Base-by-base conservation (phyloP, 108 stramenopile genomes). In the Discostella pseudostelligera region DNA sequence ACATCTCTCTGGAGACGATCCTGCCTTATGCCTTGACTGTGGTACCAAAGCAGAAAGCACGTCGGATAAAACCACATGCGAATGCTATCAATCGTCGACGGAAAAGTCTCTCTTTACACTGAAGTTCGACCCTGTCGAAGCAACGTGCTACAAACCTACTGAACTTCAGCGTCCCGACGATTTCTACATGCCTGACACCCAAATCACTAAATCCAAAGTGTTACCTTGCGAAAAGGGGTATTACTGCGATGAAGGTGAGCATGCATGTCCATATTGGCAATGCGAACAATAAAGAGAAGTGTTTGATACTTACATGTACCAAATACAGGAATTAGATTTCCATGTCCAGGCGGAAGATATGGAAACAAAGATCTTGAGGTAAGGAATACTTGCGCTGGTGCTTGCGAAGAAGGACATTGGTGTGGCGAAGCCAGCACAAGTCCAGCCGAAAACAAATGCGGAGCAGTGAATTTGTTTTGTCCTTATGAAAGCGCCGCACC, bases 81-180 rank as follows among this genome's bases (percentile, higher is more conserved):
- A 63, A 43, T 76, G 74, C 32, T 54, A 67, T 42, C 67, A 76
- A 58, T 76, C 74, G n/a, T 61, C 62, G 19, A 76, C 74, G 7
- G 59, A 76, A 35, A 68, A 59, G 26, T 39, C 20, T 25, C 39
- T 19, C n/a, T 51, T 20, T 11, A 29, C 46, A 40, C 39, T 63
- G n/a, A 57, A 68, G 28, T 76, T 63, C 37, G 62, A 76, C 32
- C 50, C 50, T 29, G 36, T 20, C 32, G 39, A 46, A 0, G 36
- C 35, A 17, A 40, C n/a, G 17, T 76, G 74, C 44, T 17, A 36
- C 39, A 46, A 76, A 21, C 28, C 68, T 0, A 21, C 62, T 20
- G 24, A 63, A 20, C 8, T 19, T 54, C 12, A 0, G 51, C 25
- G 21, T 17, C 62, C 74, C 6, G 67, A 76, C 36, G 53, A 43